Conservation (phyloP, 352 stramenopile genomes). For the Phytophthora constricta region DNA sequence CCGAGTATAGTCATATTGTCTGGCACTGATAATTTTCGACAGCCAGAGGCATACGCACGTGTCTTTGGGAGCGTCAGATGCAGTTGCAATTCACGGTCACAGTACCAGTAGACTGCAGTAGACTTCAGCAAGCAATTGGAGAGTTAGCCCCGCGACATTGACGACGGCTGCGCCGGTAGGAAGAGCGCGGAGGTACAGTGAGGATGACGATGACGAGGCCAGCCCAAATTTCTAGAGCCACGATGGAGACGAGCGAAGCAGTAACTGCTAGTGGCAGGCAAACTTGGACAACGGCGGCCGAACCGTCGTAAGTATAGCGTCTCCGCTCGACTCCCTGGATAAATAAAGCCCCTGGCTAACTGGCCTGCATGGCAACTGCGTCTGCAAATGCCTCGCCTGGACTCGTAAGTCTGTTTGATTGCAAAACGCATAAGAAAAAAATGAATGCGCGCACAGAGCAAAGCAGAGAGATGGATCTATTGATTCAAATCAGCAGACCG, state of each 20-base stretch:
- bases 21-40: conserved; percentile 8
- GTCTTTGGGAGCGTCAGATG: not conserved
- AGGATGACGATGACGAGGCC: conserved; percentile 16
- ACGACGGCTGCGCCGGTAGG: conserved; percentile 31
- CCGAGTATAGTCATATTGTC: conserved; percentile 26
- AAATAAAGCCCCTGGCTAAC: too few species aligned
- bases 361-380: too few species aligned
- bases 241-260: too few species aligned
- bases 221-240: conserved; percentile 3
- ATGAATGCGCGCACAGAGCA: conserved; percentile 5
- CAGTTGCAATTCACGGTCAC: conserved; percentile 7
- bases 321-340: conserved; percentile 8
- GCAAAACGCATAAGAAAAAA: conserved; percentile 10
- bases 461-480: conserved; percentile 22
- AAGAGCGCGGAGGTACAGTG: conserved; percentile 10
- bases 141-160: conserved; percentile 34
- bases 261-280: conserved; percentile 32
- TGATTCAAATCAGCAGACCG: conserved; percentile 29
- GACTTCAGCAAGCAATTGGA: conserved; percentile 22
- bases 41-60: conserved; percentile 27
- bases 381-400: too few species aligned
- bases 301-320: not conserved
- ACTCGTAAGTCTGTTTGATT: too few species aligned
- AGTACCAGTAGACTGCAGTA: conserved; percentile 12
- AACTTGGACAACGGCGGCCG: conserved; percentile 17